Percentiles rank a stretch among this genome's conserved stretches.
These are phyloP conservation scores for Collybiopsis luxurians DNA, from an alignment of 768 basidiomycete species.

Conservation along the genomic window DNA sequence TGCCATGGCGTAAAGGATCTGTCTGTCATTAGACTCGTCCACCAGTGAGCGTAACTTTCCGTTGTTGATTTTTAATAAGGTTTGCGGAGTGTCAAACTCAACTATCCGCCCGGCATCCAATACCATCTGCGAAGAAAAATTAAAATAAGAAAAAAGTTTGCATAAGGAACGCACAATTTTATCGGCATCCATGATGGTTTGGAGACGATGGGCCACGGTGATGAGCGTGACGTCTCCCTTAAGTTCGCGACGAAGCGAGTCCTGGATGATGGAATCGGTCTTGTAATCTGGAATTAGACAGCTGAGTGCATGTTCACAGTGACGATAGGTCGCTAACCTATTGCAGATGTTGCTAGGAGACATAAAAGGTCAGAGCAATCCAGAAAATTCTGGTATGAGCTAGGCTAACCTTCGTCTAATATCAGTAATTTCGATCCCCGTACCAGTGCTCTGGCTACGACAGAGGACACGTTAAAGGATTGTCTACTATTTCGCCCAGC, in stretches of 20 bases:
- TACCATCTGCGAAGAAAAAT: conserved; percentile 35
- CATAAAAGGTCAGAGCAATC: not conserved
- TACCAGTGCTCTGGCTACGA: conserved; percentile 31
- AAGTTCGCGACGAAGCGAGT: conserved; percentile 64
- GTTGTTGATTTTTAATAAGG: conserved; percentile 39
- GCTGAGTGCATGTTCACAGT: not conserved
- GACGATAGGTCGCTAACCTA: conserved; percentile 31
- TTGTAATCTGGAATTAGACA: conserved; percentile 40
- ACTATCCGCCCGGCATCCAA: conserved; percentile 53
- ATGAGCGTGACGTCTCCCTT: conserved; percentile 57
- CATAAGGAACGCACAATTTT: conserved; percentile 38
- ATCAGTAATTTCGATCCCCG: conserved; percentile 20
- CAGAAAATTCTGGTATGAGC: conserved; percentile 34
- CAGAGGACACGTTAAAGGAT: no score
- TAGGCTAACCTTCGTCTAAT: conserved; percentile 28
- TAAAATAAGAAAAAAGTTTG: conserved; percentile 11
- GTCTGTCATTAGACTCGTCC: conserved; percentile 40
- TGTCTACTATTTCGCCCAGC: no score
- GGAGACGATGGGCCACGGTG: conserved; percentile 69
- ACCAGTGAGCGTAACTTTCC: conserved; percentile 39
- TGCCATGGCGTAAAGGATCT: conserved; percentile 30
- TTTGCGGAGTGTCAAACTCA: conserved; percentile 41
- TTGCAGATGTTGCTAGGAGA: conserved; percentile 40
- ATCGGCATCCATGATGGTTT: conserved; percentile 69
- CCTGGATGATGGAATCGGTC: conserved; percentile 70